These are phyloP conservation scores for Tetracladium marchalianum DNA, from an alignment of 495 filamentous ascomycete species.

Conservation along the genomic window DNA sequence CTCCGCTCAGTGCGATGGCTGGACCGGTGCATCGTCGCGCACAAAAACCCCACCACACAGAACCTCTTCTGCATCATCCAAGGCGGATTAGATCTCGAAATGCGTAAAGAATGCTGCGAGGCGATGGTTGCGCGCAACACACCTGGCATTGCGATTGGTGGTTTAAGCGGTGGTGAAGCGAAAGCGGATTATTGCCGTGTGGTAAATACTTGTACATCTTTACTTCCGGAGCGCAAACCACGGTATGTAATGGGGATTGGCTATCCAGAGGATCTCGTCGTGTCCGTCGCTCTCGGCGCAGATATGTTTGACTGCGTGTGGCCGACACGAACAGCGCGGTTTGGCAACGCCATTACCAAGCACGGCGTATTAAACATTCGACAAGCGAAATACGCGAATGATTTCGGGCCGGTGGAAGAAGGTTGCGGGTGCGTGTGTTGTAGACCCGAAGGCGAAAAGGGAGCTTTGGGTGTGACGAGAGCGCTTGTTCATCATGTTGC, in stretches of 20 bases:
- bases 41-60: constrained; percentile 69
- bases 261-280: constrained; percentile 90
- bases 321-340: constrained; percentile 93
- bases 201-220: constrained; percentile 73
- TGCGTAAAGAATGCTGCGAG: constrained; percentile 71
- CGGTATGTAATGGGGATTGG: constrained; percentile 98
- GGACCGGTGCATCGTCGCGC: constrained; percentile 88
- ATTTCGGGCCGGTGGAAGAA: constrained; percentile 75
- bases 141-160: constrained; percentile 93
- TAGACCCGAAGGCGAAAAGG: constrained; percentile 36
- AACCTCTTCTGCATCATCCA: constrained; percentile 99
- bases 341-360: constrained; percentile 85
- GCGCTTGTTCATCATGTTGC: constrained; percentile 88
- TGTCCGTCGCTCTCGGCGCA: constrained; percentile 84
- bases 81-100: constrained; percentile 83
- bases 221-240: constrained; percentile 83
- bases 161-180: constrained; percentile 73
- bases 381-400: constrained; percentile 60
- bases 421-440: constrained; percentile 76
- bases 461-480: constrained; percentile 74
- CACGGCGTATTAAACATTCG: constrained; percentile 75
- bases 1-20: constrained; percentile 96
- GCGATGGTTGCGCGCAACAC: constrained; percentile 91
- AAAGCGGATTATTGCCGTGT: constrained; percentile 50
- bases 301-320: constrained; percentile 99